phyloP scores from a whole-genome alignment of 495 filamentous ascomycete genomes.

The Aspergillus olivimuriae region DNA sequence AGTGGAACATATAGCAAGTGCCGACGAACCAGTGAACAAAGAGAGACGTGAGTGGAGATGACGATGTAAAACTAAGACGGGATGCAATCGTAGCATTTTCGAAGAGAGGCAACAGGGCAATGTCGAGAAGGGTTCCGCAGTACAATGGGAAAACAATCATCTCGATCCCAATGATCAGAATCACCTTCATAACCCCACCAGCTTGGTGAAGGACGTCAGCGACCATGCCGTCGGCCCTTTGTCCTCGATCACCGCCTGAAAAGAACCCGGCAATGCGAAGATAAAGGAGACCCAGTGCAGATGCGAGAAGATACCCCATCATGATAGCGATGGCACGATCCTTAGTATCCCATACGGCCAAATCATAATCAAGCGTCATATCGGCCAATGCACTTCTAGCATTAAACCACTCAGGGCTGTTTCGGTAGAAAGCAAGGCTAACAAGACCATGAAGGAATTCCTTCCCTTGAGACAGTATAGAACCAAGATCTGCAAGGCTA shows the following conservation, averaged over 20 bases:
- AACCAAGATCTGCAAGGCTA: conserved; percentile 9
- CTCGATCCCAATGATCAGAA: conserved; percentile 97
- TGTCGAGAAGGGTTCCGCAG: conserved; percentile 84
- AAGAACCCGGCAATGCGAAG: conserved; percentile 63
- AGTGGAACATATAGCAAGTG: conserved; percentile 99
- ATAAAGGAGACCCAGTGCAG: conserved; percentile 68
- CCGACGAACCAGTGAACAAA: conserved; percentile 99
- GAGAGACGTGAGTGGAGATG: conserved; percentile 74
- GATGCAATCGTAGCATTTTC: conserved; percentile 67
- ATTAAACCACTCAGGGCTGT: conserved; percentile 22
- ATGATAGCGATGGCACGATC: conserved; percentile 77
- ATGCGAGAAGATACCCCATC: conserved; percentile 72
- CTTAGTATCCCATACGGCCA: conserved; percentile 68
- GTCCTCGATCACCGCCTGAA: conserved; percentile 54
- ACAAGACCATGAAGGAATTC: conserved; percentile 19
- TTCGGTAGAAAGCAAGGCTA: conserved; percentile 16
- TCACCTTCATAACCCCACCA: conserved; percentile 95
- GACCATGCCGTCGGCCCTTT: conserved; percentile 67
- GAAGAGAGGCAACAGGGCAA: conserved; percentile 86
- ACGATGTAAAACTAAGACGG: conserved; percentile 65
- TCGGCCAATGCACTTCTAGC: conserved; percentile 11
- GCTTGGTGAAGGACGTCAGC: conserved; percentile 87
- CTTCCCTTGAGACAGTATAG: conserved; percentile 8
- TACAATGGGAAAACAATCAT: conserved; percentile 98
- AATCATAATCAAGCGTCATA: conserved; percentile 45